Conservation (phyloP, 2,329 filamentous ascomycete species). For the Hymenoscyphus occultus region DNA sequence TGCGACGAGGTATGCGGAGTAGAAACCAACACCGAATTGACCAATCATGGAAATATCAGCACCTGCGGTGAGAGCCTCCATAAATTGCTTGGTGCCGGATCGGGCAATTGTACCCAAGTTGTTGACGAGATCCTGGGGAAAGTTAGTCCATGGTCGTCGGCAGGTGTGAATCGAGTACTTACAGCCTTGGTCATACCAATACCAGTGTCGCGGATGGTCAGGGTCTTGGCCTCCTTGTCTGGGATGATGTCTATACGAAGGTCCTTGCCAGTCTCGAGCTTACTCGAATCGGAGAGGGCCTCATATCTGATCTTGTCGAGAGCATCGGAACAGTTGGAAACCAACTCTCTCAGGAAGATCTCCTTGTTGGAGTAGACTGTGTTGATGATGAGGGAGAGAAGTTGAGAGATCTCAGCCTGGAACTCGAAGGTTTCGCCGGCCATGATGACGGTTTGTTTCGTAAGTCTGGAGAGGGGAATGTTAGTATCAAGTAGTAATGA, state of each 20-base stretch:
- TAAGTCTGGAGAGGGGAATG: constrained; percentile 14
- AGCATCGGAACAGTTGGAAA: constrained; percentile 98
- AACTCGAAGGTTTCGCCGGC: constrained; percentile 96
- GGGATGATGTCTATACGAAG: constrained; percentile 99
- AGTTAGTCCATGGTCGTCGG: constrained; percentile 38
- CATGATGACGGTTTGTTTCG: constrained; percentile 58
- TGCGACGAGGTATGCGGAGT: constrained; percentile 98
- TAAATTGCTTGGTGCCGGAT: constrained; percentile 99
- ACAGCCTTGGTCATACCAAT: constrained; percentile 99
- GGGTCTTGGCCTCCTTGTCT: constrained; percentile 94
- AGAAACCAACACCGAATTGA: constrained; percentile 99
- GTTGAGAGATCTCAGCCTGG: constrained; percentile 99
- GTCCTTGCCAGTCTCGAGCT: constrained; percentile 97
- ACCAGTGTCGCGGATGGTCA: constrained; percentile 96
- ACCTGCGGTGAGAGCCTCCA: constrained; percentile 97
- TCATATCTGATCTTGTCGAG: constrained; percentile 99
- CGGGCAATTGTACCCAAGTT: constrained; percentile 99
- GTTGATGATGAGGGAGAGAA: constrained; percentile 99
- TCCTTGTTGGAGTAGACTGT: constrained; percentile 99
- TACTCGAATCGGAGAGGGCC: constrained; percentile 92
- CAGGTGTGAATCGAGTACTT: constrained; percentile 47
- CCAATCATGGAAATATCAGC: constrained; percentile 99
- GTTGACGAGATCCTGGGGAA: constrained; percentile 88
- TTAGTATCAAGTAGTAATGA: constrained; percentile 15
- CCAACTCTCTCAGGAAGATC: constrained; percentile 97